phyloP scores from a whole-genome alignment of 1,139 yeast species.

The Pneumocystis canis region DNA sequence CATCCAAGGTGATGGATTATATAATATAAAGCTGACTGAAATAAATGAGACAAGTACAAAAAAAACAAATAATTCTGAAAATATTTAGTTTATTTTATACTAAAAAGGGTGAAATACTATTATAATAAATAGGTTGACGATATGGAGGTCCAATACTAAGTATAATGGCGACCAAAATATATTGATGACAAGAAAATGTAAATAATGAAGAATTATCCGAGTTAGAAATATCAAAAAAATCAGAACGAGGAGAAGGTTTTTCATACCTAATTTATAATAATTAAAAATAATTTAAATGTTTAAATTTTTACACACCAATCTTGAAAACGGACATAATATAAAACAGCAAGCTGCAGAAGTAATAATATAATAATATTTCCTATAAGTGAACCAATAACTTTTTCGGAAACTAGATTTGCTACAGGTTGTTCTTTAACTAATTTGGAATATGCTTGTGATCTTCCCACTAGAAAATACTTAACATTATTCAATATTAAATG shows the following conservation, averaged over 20 bases:
- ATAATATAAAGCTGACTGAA: not conserved
- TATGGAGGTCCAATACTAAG: conserved; percentile 93
- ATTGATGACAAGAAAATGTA: conserved; percentile 72
- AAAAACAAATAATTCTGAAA: not conserved
- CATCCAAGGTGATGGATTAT: not conserved
- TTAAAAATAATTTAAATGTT: conserved; percentile 31
- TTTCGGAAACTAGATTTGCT: conserved; percentile 81
- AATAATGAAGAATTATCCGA: conserved; percentile 83
- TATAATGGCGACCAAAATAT: conserved; percentile 66
- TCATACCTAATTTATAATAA: not conserved
- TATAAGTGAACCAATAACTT: conserved; percentile 64
- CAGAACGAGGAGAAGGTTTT: conserved; percentile 25
- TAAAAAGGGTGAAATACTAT: conserved; percentile 21
- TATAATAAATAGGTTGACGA: conserved; percentile 57
- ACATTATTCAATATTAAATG: not conserved
- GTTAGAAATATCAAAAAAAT: conserved; percentile 66
- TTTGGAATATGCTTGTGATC: conserved; percentile 66
- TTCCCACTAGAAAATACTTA: conserved; percentile 45
- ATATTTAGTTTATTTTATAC: not conserved
- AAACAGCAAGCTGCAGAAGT: conserved; percentile 49
- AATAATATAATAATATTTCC: conserved; percentile 54
- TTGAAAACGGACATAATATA: conserved; percentile 40
- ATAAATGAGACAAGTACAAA: not conserved
- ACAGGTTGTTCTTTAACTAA: conserved; percentile 70
- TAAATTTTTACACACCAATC: conserved; percentile 56